Conservation (phyloP, 768 basidiomycete species). For the Collybia sordida region DNA sequence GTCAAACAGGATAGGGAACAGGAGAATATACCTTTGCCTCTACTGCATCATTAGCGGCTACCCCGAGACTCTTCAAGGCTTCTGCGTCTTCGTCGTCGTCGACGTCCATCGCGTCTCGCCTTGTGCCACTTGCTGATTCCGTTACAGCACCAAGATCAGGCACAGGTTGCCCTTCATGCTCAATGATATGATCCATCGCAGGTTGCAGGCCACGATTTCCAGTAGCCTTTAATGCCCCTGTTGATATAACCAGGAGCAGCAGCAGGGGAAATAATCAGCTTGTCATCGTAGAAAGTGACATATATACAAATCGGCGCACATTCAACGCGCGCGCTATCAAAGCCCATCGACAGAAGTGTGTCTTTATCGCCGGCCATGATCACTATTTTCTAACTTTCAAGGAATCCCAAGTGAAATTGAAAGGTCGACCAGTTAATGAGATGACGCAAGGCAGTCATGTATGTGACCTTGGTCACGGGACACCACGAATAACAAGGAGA, state of each 20-base stretch:
- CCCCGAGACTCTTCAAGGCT: conserved; percentile 52
- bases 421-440: too few relatives aligned
- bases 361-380: conserved; percentile 66
- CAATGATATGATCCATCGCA: conserved; percentile 87
- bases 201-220: conserved; percentile 83
- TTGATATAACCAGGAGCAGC: not conserved
- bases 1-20: not conserved
- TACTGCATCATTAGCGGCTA: conserved; percentile 35
- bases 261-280: conserved; percentile 8
- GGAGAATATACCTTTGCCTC: conserved; percentile 62
- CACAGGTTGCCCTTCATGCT: conserved; percentile 73
- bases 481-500: too few relatives aligned
- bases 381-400: not conserved
- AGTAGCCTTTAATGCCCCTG: conserved; percentile 91
- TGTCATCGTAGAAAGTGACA: not conserved
- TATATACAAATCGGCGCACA: conserved; percentile 49
- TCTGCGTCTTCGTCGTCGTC: conserved; percentile 78
- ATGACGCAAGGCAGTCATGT: too few relatives aligned
- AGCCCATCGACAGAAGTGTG: conserved; percentile 82
- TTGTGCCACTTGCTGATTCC: conserved; percentile 28
- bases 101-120: conserved; percentile 40
- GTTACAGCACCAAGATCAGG: conserved; percentile 56
- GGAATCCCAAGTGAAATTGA: too few relatives aligned
- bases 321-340: conserved; percentile 79
- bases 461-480: too few relatives aligned